Evolutionary conservation across 2,329 filamentous ascomycete genomes (phyloP).

Genomic region (Botrytis fabae): DNA sequence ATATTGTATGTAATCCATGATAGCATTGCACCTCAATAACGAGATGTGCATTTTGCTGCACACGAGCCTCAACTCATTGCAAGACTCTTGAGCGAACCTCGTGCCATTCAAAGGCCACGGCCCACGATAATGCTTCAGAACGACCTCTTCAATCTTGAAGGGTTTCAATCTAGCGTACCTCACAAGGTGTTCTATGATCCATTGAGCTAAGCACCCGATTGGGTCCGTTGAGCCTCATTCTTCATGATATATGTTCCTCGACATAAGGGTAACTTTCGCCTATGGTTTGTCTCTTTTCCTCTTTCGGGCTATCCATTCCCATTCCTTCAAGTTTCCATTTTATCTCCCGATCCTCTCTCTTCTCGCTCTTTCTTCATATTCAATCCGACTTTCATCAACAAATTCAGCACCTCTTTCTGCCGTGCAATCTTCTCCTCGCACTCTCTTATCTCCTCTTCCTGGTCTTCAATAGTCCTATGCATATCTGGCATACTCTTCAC

Average conservation of each 20-base stretch:
- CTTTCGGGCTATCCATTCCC: neutral
- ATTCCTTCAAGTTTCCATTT: slow-evolving; percentile 20
- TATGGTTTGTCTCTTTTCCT: neutral
- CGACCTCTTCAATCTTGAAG: neutral
- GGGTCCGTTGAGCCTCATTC: neutral
- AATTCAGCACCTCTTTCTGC: slow-evolving; percentile 60
- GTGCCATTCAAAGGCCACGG: neutral
- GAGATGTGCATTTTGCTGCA: neutral
- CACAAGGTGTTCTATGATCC: slow-evolving; percentile 8
- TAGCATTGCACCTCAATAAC: neutral
- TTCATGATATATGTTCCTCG: neutral
- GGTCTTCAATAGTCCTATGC: slow-evolving; percentile 63
- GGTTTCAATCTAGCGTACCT: neutral
- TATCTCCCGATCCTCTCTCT: slow-evolving; percentile 27
- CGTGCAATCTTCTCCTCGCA: slow-evolving; percentile 63
- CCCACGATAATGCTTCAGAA: neutral
- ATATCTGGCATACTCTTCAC: slow-evolving; percentile 70
- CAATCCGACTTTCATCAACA: slow-evolving; percentile 53
- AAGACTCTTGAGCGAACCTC: neutral
- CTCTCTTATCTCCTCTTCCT: slow-evolving; percentile 67
- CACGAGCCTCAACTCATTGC: neutral
- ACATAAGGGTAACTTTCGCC: neutral
- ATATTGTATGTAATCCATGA: slow-evolving; percentile 5
- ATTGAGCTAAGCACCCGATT: neutral
- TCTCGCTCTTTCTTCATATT: slow-evolving; percentile 43